phyloP scores from a whole-genome alignment of 305 asterid genomes.

The Fraxinus latifolia region DNA sequence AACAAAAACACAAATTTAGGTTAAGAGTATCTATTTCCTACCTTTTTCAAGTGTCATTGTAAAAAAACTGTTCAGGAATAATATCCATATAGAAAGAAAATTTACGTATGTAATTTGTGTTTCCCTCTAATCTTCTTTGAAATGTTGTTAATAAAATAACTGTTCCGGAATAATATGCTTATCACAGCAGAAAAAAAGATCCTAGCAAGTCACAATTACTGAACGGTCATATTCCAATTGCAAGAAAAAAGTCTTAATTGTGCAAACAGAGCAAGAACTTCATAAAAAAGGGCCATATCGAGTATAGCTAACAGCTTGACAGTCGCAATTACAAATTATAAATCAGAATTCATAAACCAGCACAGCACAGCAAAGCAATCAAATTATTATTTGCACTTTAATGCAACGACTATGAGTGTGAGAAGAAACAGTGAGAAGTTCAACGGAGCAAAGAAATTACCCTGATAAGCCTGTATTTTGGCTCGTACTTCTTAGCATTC shows the following conservation, averaged over 20 bases:
- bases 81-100: neutral
- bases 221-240: neutral
- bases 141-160: neutral
- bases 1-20: neutral
- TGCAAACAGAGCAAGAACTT: neutral
- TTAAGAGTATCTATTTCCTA: neutral
- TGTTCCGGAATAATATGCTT: neutral
- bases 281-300: neutral
- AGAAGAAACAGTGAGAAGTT: neutral
- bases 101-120: neutral
- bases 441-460: slow-evolving; percentile 24
- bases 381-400: neutral
- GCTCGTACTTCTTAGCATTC: slow-evolving; percentile 71
- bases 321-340: neutral
- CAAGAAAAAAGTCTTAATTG: neutral
- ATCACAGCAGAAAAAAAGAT: neutral
- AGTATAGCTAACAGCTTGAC: neutral
- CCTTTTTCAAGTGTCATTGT: neutral
- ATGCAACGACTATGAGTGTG: too few species aligned
- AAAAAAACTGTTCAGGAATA: neutral
- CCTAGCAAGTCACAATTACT: neutral
- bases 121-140: neutral
- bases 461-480: slow-evolving; percentile 80
- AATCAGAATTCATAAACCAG: neutral
- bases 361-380: neutral